phyloP scores from a whole-genome alignment of 139 green algal genomes.

The Bryopsis sp. region DNA sequence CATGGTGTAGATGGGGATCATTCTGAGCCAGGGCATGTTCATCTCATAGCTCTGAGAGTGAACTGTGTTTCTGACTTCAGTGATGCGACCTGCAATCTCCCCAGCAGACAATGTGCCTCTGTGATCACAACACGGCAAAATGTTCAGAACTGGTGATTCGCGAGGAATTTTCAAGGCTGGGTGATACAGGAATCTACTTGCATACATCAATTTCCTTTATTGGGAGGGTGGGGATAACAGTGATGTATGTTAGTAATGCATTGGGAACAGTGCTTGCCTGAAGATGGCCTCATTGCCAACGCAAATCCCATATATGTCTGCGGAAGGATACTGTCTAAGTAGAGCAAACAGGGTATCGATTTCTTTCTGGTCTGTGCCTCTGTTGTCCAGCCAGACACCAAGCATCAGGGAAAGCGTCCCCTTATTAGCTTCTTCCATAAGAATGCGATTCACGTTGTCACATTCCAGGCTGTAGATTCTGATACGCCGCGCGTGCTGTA shows the following conservation, averaged over 20 bases:
- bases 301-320: conserved; percentile 1
- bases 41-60: background rate
- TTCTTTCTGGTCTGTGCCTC: background rate
- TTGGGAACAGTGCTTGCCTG: background rate
- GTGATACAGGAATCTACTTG: background rate
- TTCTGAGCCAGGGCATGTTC: background rate
- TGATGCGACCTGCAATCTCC: background rate
- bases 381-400: conserved; percentile 18
- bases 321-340: conserved; percentile 5
- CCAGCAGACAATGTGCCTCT: background rate
- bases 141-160: background rate
- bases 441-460: background rate
- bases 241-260: too few relatives aligned
- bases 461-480: conserved; percentile 12
- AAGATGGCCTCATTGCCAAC: conserved; percentile 19
- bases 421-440: background rate
- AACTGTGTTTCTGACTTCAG: conserved; percentile 7
- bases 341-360: background rate
- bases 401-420: background rate
- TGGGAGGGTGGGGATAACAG: too few relatives aligned
- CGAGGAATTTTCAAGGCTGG: background rate
- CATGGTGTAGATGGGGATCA: conserved; percentile 2
- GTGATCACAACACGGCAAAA: background rate
- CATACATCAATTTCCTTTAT: too few relatives aligned
- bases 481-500: background rate